A percentile compares a stretch with the other conserved stretches of the same genome.
These are phyloP conservation scores for Penicillium sp. DNA, from an alignment of 2,329 filamentous ascomycete species.

Conservation along the genomic window DNA sequence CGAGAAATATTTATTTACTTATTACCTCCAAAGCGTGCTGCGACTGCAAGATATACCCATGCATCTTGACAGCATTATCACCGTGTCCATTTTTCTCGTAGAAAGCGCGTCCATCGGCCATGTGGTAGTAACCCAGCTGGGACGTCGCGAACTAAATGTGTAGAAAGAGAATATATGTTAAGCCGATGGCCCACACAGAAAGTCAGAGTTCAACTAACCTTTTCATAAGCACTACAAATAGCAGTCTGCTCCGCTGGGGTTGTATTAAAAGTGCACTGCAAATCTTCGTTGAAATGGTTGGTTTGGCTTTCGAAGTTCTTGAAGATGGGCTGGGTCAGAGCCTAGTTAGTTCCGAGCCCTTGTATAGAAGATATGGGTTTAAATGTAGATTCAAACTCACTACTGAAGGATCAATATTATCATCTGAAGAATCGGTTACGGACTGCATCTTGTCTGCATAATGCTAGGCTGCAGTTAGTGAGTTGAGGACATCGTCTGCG, in stretches of 20 bases:
- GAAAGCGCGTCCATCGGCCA: not conserved
- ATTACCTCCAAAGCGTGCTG: not conserved
- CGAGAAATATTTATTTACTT: too few relatives aligned
- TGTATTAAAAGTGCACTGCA: not conserved
- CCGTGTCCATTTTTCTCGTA: not conserved
- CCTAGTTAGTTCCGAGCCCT: not conserved
- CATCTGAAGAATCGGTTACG: not conserved
- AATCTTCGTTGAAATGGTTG: not conserved
- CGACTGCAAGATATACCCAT: not conserved
- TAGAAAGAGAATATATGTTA: not conserved
- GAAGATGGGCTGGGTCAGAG: not conserved
- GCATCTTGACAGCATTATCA: not conserved
- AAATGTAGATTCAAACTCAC: not conserved
- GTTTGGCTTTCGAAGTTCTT: not conserved
- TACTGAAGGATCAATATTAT: not conserved
- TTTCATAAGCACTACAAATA: not conserved
- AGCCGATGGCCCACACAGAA: not conserved
- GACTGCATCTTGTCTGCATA: not conserved
- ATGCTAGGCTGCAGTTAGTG: not conserved
- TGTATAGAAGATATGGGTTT: too few relatives aligned
- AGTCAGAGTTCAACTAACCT: not conserved
- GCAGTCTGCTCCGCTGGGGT: not conserved
- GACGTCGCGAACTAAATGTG: not conserved
- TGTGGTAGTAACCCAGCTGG: not conserved
- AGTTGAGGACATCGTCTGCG: not conserved